Conservation (phyloP, 106 monocot genomes). For the Narthecium ossifragum region DNA sequence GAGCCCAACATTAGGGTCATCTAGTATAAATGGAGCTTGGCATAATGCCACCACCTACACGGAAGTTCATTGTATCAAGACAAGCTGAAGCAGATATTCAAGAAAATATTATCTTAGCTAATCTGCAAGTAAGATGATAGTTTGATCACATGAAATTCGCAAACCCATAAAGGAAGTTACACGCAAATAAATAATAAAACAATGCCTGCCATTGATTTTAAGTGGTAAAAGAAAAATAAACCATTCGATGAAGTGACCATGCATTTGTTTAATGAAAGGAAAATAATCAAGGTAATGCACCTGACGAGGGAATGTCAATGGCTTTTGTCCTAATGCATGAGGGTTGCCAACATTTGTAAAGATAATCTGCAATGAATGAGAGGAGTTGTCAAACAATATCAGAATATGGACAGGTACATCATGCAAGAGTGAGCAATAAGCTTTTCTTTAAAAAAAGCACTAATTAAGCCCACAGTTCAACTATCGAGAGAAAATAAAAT, state of each 20-base stretch:
- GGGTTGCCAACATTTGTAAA: constrained; percentile 99
- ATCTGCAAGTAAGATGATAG: no score
- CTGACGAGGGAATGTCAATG: constrained; percentile 97
- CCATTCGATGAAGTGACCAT: neutral
- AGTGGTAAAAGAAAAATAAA: neutral
- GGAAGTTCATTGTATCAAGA: neutral
- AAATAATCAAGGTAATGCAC: constrained; percentile 19
- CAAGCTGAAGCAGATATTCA: neutral
- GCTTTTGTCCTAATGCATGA: constrained; percentile 95
- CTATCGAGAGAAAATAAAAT: no score
- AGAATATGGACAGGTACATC: no score
- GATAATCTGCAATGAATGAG: constrained; percentile 62
- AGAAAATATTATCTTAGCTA: neutral
- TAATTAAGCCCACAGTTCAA: no score
- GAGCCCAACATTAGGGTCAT: constrained; percentile 91
- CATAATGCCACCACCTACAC: constrained; percentile 87
- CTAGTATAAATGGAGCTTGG: constrained; percentile 94
- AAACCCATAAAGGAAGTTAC: no score
- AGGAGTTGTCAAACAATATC: no score
- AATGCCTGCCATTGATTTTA: no score
- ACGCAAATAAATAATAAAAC: no score
- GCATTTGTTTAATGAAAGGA: neutral
- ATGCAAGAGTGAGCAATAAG: no score
- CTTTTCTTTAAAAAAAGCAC: no score
- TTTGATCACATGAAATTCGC: no score